phyloP scores from a whole-genome alignment of 257 asterid genomes.

The Knoxia roxburghii region DNA sequence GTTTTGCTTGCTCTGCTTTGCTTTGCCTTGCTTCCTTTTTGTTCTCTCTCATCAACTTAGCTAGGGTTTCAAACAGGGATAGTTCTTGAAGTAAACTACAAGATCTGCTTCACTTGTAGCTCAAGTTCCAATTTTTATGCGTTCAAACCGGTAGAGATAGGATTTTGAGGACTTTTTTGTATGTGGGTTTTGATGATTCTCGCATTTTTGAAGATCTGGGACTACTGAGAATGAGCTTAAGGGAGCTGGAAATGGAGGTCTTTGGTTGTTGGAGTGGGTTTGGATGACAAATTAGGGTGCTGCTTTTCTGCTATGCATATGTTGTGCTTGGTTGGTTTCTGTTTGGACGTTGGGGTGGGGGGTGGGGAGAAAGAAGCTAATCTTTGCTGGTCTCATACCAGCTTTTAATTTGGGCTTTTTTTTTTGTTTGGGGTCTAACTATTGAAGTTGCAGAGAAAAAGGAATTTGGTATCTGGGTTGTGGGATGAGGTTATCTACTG shows the following conservation, averaged over 20 bases:
- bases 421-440: constrained; percentile 19
- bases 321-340: constrained; percentile 21
- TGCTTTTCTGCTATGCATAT: constrained; percentile 5
- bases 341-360: constrained; percentile 40
- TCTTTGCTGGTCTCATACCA: background rate
- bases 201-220: constrained; percentile 26
- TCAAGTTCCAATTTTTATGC: constrained; percentile 1
- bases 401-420: constrained; percentile 7
- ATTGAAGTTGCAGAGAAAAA: constrained; percentile 15
- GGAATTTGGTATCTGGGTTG: constrained; percentile 22
- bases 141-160: background rate
- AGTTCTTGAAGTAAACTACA: constrained; percentile 23
- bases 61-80: constrained; percentile 32
- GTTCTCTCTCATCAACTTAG: constrained; percentile 21
- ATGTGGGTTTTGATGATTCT: constrained; percentile 6
- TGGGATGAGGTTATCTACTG: constrained; percentile 69
- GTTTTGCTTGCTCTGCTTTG: constrained; percentile 6
- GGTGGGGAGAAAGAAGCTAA: constrained; percentile 29
- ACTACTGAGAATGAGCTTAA: constrained; percentile 14
- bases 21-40: too few species aligned
- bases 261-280: constrained; percentile 37
- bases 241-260: constrained; percentile 25
- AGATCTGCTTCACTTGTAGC: constrained; percentile 50
- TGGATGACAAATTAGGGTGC: constrained; percentile 39
- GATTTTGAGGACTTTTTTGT: constrained; percentile 17